Evolutionary conservation across 495 filamentous ascomycete species (phyloP), one percentile per base, ranked within the genome.

Genomic region (Amorphotheca resinae): DNA sequence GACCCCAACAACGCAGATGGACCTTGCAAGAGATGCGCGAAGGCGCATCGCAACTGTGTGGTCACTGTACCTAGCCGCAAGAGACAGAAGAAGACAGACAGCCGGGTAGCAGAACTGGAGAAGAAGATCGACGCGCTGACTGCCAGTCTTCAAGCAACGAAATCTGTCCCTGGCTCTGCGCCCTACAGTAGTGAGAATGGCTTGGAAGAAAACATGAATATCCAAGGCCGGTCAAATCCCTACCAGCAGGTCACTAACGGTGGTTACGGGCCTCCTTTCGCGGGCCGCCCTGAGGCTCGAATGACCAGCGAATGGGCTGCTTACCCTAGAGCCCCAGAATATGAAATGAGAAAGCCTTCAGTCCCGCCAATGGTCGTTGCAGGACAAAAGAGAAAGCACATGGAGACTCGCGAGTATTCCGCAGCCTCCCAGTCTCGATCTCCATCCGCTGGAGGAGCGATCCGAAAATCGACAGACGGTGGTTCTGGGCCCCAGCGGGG

Each of bases 61-160:
- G 79, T 93, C 26, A 93, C 87, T 6, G 73, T 74, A 20, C 87
- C 88, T 1, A 85, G 75, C 9, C 70, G 87, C 11, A 95, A 93
- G 61, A 69, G 89, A 22, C 83, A 88, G 65, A 94, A 91, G 67
- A 95, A 95, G 67, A 86, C 83, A 21, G 91, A 95, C 57, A 87
- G 76, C 45, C 75, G 88, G 30, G 87, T 98, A 6, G 80, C 87
- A 11, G 89, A 95, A 63, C 67, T 98, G 32, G 91, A 98, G 63
- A 85, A 80, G 64, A 94, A 93, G 65, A 88, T 98, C 38, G 86
- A 95, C 64, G 83, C 44, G 2, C 57, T 95, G 59, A 93, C 83
- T 2, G 84, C 84, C 0, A 83, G 72, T 38, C 53, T 94, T 41
- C 73, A 84, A 23, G 76, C 79, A 1, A 68, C 60, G 45, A 68